These are phyloP conservation scores for Anacardium occidentale DNA, from an alignment of 345 rosid species.

Conservation along the genomic window DNA sequence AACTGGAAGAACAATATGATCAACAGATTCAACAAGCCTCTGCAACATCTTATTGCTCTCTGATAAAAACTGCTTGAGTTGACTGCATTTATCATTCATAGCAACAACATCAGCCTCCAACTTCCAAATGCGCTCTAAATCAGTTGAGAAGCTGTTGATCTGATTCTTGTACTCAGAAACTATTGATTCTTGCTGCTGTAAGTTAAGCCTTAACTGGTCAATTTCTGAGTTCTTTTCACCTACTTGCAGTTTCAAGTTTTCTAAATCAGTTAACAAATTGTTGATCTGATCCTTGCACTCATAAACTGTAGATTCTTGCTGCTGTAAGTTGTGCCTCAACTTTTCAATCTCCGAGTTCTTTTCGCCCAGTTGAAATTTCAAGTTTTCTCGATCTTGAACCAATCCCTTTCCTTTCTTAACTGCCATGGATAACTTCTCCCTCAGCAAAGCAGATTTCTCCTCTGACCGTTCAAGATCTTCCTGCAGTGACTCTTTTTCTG, in stretches of 20 bases:
- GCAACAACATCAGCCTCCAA: constrained; percentile 65
- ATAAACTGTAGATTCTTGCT: constrained; percentile 47
- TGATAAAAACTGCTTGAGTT: constrained; percentile 53
- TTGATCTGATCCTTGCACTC: constrained; percentile 54
- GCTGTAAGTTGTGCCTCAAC: constrained; percentile 55
- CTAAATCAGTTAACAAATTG: constrained; percentile 8
- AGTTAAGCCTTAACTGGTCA: constrained; percentile 56
- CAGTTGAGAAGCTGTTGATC: constrained; percentile 49
- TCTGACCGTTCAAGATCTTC: constrained; percentile 73
- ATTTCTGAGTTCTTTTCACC: constrained; percentile 69
- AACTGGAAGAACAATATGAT: constrained; percentile 47
- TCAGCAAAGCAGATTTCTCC: constrained; percentile 69
- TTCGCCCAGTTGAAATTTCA: constrained; percentile 62
- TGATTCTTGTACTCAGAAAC: constrained; percentile 53
- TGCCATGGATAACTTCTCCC: constrained; percentile 86
- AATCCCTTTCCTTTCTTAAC: constrained; percentile 93
- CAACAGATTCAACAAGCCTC: constrained; percentile 50
- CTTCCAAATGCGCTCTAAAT: constrained; percentile 47
- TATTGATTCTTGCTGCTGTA: constrained; percentile 52
- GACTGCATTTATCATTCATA: constrained; percentile 49
- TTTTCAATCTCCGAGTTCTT: constrained; percentile 64
- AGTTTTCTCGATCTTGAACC: constrained; percentile 78
- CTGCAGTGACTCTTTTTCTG: constrained; percentile 54
- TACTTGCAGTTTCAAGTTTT: constrained; percentile 56
- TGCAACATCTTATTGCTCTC: constrained; percentile 58